Percentiles rank a stretch among this genome's conserved stretches.
Conservation (phyloP, 371 early-diverging fungal genomes). For the Mucor circinelloides region DNA sequence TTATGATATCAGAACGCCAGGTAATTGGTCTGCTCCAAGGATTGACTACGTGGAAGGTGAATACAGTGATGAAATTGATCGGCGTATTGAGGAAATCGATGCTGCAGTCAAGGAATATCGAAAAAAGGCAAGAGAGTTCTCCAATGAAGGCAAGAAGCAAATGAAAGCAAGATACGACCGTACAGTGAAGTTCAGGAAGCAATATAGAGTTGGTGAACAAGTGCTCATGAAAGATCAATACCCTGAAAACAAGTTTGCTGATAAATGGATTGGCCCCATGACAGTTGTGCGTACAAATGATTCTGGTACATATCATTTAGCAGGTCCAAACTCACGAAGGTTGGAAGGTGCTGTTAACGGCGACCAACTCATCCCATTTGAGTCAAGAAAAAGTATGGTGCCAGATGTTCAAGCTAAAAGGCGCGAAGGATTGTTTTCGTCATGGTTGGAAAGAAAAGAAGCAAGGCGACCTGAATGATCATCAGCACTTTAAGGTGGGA, state of each 20-base stretch:
- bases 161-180: not conserved
- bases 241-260: slow-evolving; percentile 14
- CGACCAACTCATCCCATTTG: slow-evolving; percentile 2
- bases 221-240: slow-evolving; percentile 18
- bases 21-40: slow-evolving; percentile 18
- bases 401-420: not conserved
- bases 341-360: slow-evolving; percentile 8
- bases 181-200: not conserved
- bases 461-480: not conserved
- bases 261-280: slow-evolving; percentile 24
- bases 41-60: slow-evolving; percentile 19
- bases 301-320: slow-evolving; percentile 5
- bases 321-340: not conserved
- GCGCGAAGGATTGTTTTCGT: not conserved
- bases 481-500: not conserved
- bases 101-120: slow-evolving; percentile 1
- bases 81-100: slow-evolving; percentile 24
- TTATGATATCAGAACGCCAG: slow-evolving; percentile 19
- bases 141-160: not conserved
- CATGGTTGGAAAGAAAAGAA: not conserved
- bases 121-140: too few species aligned
- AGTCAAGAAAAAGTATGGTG: not conserved
- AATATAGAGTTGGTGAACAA: slow-evolving; percentile 8
- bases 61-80: too few species aligned
- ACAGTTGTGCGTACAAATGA: slow-evolving; percentile 1